Percentiles rank a stretch among this genome's conserved stretches.
phyloP scores from a whole-genome alignment of 139 green algal genomes.

The Chlorella sp. region DNA sequence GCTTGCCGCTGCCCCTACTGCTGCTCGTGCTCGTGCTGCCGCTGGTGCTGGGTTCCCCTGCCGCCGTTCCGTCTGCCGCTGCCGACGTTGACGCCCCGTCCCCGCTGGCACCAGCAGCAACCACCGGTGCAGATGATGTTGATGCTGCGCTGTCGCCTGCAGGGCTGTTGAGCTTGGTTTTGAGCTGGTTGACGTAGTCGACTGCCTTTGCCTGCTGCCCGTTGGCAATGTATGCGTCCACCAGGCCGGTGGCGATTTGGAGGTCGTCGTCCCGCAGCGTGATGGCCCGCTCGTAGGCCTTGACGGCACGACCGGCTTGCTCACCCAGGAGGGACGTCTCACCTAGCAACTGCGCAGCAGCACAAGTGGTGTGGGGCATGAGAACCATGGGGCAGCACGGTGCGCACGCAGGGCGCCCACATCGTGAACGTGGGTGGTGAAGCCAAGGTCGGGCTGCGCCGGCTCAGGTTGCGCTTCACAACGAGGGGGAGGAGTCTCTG shows the following conservation, averaged over 20 bases:
- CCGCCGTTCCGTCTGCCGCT: neutral
- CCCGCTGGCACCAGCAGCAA: neutral
- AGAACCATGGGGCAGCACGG: too few relatives aligned
- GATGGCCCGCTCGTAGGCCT: slow-evolving; percentile 40
- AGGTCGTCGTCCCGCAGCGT: slow-evolving; percentile 25
- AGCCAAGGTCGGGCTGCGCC: too few relatives aligned
- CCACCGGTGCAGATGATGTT: neutral
- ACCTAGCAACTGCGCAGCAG: slow-evolving; percentile 23
- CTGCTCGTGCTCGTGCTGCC: neutral
- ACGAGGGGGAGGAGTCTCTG: too few relatives aligned
- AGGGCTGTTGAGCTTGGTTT: neutral
- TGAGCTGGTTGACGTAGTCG: slow-evolving; percentile 14
- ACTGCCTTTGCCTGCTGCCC: slow-evolving; percentile 27
- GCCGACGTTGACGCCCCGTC: neutral
- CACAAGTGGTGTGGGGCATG: neutral
- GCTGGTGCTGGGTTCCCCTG: neutral
- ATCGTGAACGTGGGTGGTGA: too few relatives aligned
- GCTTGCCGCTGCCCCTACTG: neutral
- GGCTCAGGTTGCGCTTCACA: too few relatives aligned
- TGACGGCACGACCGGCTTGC: slow-evolving; percentile 21
- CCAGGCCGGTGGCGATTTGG: slow-evolving; percentile 30
- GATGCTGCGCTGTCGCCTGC: neutral
- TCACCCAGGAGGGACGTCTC: slow-evolving; percentile 38
- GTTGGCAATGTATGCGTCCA: slow-evolving; percentile 51
- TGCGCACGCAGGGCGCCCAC: too few relatives aligned